Conservation (phyloP, 75 land plant species). For the Chamaecyparis obtusa region DNA sequence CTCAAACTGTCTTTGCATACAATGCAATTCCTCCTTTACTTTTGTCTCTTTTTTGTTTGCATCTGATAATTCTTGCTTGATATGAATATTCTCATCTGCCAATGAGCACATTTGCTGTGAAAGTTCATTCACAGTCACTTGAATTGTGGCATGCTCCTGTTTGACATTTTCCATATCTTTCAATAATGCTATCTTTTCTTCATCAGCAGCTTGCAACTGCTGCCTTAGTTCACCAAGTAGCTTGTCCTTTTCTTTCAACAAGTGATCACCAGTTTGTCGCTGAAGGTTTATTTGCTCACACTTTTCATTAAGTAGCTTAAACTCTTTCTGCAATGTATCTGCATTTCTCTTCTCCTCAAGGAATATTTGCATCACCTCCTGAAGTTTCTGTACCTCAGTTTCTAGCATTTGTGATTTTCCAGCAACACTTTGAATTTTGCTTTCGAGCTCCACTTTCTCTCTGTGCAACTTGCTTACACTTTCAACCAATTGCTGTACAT, state of each 20-base stretch:
- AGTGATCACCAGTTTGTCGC: neutral
- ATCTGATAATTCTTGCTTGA: slow-evolving; percentile 5
- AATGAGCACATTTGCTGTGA: slow-evolving; percentile 1
- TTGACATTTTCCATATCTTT: neutral
- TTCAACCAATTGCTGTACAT: slow-evolving; percentile 1
- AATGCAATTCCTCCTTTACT: slow-evolving; percentile 1
- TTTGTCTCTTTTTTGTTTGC: neutral
- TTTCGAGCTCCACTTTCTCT: slow-evolving; percentile 6
- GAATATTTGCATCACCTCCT: slow-evolving; percentile 2
- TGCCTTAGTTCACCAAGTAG: slow-evolving; percentile 6
- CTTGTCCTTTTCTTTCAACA: neutral
- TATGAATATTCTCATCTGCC: slow-evolving; percentile 1
- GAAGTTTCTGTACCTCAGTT: neutral
- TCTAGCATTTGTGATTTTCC: neutral
- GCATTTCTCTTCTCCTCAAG: slow-evolving; percentile 2
- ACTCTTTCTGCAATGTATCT: slow-evolving; percentile 9
- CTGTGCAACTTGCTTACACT: neutral
- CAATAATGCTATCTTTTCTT: neutral
- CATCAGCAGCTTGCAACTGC: neutral
- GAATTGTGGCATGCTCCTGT: neutral
- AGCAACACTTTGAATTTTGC: slow-evolving; percentile 2
- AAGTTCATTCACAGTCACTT: slow-evolving; percentile 3
- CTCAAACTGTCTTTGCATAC: neutral
- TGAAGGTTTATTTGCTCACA: slow-evolving; percentile 5
- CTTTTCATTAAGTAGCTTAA: neutral